A percentile compares a stretch with the other conserved stretches of the same genome.
phyloP scores from a whole-genome alignment of 805 yeast genomes.

The Barnettozyma pratensis region DNA sequence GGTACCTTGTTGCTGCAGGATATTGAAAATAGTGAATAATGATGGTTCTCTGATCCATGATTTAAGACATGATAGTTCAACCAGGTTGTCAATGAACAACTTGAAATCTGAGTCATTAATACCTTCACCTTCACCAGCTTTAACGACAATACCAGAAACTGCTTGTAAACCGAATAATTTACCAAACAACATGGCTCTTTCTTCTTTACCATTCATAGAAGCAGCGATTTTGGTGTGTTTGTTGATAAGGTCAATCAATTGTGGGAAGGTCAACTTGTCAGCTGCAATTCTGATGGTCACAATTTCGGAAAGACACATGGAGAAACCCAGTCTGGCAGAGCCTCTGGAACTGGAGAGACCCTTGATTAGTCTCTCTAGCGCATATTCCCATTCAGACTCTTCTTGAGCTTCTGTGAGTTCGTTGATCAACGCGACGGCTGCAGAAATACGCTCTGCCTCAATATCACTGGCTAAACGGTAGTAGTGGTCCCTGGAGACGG shows the following conservation, averaged over 20 bases:
- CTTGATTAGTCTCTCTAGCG: conserved; percentile 67
- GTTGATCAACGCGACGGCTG: conserved; percentile 61
- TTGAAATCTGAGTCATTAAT: conserved; percentile 27
- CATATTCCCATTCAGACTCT: conserved; percentile 72
- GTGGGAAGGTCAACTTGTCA: conserved; percentile 31
- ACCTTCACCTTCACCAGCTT: conserved; percentile 1
- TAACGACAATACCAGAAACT: conserved; percentile 40
- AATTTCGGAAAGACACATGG: conserved; percentile 79
- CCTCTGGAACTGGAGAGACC: conserved; percentile 82
- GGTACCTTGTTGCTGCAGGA: conserved; percentile 31
- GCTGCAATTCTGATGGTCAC: conserved; percentile 31
- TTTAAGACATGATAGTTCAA: conserved; percentile 58
- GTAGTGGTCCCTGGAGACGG: conserved; percentile 70
- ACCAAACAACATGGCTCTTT: conserved; percentile 77
- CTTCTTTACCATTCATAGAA: conserved; percentile 70
- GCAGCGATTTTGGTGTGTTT: conserved; percentile 34
- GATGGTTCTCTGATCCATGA: conserved; percentile 87
- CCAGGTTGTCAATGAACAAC: conserved; percentile 39
- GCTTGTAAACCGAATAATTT: conserved; percentile 80
- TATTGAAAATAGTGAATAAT: conserved; percentile 61
- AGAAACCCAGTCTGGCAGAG: conserved; percentile 81
- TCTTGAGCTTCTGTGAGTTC: conserved; percentile 45
- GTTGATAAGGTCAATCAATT: conserved; percentile 32
- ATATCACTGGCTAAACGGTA: conserved; percentile 73
- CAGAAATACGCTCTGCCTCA: conserved; percentile 62